A percentile compares a stretch with the other conserved stretches of the same genome.
Evolutionary conservation across 805 yeast species (phyloP).

Genomic region (Jamesozyma piceae): DNA sequence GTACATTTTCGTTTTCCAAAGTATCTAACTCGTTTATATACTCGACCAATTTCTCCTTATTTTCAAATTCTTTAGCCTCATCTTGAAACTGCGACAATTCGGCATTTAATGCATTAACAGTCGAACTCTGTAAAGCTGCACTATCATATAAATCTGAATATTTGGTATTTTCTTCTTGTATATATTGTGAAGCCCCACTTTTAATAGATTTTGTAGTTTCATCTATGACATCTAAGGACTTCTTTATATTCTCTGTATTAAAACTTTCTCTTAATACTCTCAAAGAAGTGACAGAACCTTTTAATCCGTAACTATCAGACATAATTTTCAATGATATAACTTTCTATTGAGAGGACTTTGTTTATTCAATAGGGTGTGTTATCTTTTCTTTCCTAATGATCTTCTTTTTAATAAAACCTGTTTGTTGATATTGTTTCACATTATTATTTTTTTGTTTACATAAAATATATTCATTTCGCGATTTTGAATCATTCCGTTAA

Average conservation of each 20-base stretch:
- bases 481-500: too few relatives aligned
- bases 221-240: neutral
- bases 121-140: constrained; percentile 6
- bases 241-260: neutral
- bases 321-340: neutral
- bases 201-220: constrained; percentile 3
- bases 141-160: constrained; percentile 6
- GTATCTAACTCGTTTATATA: constrained; percentile 20
- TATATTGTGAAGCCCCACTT: constrained; percentile 3
- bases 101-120: constrained; percentile 5
- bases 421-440: neutral
- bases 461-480: too few relatives aligned
- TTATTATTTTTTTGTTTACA: neutral
- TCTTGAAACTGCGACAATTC: constrained; percentile 10
- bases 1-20: constrained; percentile 15
- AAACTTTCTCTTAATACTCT: constrained; percentile 1
- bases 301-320: neutral
- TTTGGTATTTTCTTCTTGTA: constrained; percentile 6
- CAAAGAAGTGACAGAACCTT: neutral
- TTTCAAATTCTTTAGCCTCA: constrained; percentile 10
- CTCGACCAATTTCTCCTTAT: constrained; percentile 11
- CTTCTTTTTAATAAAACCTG: neutral
- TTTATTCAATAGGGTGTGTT: too few relatives aligned
- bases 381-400: too few relatives aligned
- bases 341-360: too few relatives aligned